Conservation (phyloP, 108 stramenopile species). For the Stephanodiscus minutulus region DNA sequence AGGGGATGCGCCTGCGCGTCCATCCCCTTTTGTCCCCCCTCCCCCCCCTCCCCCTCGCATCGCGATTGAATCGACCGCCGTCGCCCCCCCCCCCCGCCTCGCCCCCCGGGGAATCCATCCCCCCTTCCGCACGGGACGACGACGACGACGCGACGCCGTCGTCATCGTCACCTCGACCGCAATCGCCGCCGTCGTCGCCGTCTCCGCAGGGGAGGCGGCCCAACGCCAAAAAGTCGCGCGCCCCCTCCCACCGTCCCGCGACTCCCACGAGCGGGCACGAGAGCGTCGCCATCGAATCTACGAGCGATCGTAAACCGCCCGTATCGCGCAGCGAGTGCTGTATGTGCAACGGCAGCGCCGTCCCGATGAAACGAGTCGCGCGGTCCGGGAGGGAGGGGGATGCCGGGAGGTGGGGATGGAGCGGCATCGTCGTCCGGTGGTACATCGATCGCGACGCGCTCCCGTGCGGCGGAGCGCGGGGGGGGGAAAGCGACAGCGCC, state of each 20-base stretch:
- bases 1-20: constrained; percentile 34
- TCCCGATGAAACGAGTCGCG: constrained; percentile 58
- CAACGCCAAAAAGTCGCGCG: constrained; percentile 30
- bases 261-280: constrained; percentile 50
- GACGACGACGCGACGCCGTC: background rate
- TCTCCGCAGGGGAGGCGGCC: background rate
- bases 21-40: background rate
- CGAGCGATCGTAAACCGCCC: constrained; percentile 61
- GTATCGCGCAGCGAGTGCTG: constrained; percentile 66
- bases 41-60: background rate
- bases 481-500: constrained; percentile 62
- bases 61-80: background rate
- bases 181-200: background rate
- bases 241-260: constrained; percentile 10
- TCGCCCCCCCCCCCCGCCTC: no score
- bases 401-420: constrained; percentile 67
- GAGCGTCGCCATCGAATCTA: constrained; percentile 50
- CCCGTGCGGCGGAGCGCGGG: constrained; percentile 58
- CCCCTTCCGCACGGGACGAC: no score
- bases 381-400: constrained; percentile 47
- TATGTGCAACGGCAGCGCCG: constrained; percentile 50
- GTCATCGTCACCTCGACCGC: background rate
- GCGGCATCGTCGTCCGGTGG: no score
- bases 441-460: constrained; percentile 38
- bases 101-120: background rate